Base-by-base conservation (phyloP, 176 grass and related monocot genomes). In the Musa beccarii region DNA sequence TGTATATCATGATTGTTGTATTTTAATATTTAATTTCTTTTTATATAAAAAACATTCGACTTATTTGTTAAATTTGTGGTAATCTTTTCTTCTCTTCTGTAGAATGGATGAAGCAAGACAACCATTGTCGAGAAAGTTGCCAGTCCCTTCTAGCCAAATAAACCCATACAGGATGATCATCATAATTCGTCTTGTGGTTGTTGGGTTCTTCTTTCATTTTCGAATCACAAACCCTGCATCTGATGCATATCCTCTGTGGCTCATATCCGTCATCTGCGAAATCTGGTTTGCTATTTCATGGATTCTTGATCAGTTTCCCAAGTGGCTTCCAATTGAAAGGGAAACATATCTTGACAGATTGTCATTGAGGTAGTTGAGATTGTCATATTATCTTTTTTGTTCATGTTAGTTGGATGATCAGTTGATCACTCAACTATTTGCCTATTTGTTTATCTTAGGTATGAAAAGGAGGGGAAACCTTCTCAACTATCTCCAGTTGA, bases 71-170 rank as follows among this genome's bases (percentile, higher is more conserved):
- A 43, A 43, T 43, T 43, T 43, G 4, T 43, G 34, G 34, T 43
- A 6, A 43, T 43, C 3, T 50, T 55, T 22, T 52, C 52, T 65
- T 62, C 43, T 64, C 75, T 64, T 25, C 5, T 77, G 12, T 82
- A 96, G 92, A 84, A 96, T 96, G 92, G 92, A 96, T 85, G 92
- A 92, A 92, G 92, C 84, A 63, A 86, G 92, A 17, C 92, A 96
- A 53, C 92, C 92, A 23, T 83, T 96, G 67, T 96, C 92, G 2
- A 85, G 92, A 81, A 96, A 96, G 70, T 64, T 96, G 28, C 92
- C 92, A 17, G 82, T 96, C 73, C 20, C 92, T 52, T 96, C 92
- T 59, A 96, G 92, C 78, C 80, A 81, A 77, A 96, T 96, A 64
- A 96, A 96, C 53, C 92, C 92, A 28, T 96, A 96, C 63, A 85